Evolutionary conservation across 768 basidiomycete species (phyloP), one percentile per base, ranked within the genome.

Genomic region (Boletellus emodensis): DNA sequence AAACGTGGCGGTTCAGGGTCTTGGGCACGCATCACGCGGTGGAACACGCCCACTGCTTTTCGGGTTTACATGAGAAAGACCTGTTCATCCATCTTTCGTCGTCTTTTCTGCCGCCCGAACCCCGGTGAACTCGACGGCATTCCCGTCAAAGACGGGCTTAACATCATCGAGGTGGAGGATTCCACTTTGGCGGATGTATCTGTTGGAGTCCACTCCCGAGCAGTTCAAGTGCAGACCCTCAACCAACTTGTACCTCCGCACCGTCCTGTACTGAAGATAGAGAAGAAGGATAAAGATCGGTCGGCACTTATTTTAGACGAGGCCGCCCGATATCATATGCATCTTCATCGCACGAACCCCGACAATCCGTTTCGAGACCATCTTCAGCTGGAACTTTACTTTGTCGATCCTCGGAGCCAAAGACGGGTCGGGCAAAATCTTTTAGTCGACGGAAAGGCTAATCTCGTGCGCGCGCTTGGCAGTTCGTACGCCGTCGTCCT

Each of bases 31-130:
- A 68, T 76, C 44, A 73, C 71, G 32, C 71, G 67, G 11, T 76
- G 82, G 83, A 84, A 83, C 60, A 76, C 79, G 57, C 72, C 71
- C 28, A 70, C 65, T 13, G 78, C 80, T 4, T 81, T 84, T 64
- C 74, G 75, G 33, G 75, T 84, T 34, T 71, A 80, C 48, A 65
- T 83, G 49, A 75, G 75, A 55, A 70, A 69, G 38, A 80, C 78
- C 0, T 67, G 73, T 46, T 65, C 72, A 2, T 77, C 77, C 26
- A 65, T 84, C 58, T 74, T 58, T 62, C 72, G 78, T 65, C 76
- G 69, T 52, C 64, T 83, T 15, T 69, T 72, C 51, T 69, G 69
- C 43, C 59, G 50, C 44, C 62, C 62, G 47, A 63, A 17, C 58
- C 77, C 51, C 62, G 51, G 55, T 34, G 63, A 57, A 18, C 44